Evolutionary conservation across 2,329 filamentous ascomycete species (phyloP), one percentile per base, ranked within the genome.

Genomic region (Aphanocladium album): DNA sequence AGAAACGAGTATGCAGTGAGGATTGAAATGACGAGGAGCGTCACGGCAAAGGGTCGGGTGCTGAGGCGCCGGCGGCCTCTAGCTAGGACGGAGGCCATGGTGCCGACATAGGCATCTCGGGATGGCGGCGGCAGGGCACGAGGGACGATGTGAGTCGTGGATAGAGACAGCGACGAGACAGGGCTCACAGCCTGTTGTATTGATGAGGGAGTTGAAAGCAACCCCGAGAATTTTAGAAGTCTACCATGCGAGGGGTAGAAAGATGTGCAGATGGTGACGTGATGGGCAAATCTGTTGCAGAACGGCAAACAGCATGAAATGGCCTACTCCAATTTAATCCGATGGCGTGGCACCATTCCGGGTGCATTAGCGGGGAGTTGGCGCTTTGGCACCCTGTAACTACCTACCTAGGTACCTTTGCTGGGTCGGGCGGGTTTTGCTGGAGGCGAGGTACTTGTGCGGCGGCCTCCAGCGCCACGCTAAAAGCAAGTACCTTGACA

Each of bases 1-100:
- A 82, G 67, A 60, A 80, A 72, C 6, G 79, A 77, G 63, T 77
- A 80, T 35, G 76, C 73, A 17, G 77, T 74, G 56, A 83, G 70
- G 7, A 82, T 57, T 35, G 75, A 75, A 54, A 85, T 67, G 60
- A 83, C 66, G 37, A 80, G 68, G 35, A 80, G 68, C 12, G 79
- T 80, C 5, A 75, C 70, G 64, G 79, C 79, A 61, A 84, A 81
- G 7, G 81, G 82, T 39, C 57, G 51, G 16, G 41, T 54, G 41
- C 57, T 60, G 49, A 60, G 57, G n/a, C 50, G 39, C 39, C 39
- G 57, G 19, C 57, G 57, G 57, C 61, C 81, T 77, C 53, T 75
- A 72, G 69, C 74, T 76, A 68, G 77, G 70, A 59, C 73, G 73
- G 62, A 70, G 67, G 63, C 74, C 74, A 60, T 60, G 27, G 43